Percentiles rank a stretch among this genome's conserved stretches.
These are phyloP conservation scores for Ophiostoma sp. DNA, from an alignment of 2,329 filamentous ascomycete genomes.

Conservation along the genomic window DNA sequence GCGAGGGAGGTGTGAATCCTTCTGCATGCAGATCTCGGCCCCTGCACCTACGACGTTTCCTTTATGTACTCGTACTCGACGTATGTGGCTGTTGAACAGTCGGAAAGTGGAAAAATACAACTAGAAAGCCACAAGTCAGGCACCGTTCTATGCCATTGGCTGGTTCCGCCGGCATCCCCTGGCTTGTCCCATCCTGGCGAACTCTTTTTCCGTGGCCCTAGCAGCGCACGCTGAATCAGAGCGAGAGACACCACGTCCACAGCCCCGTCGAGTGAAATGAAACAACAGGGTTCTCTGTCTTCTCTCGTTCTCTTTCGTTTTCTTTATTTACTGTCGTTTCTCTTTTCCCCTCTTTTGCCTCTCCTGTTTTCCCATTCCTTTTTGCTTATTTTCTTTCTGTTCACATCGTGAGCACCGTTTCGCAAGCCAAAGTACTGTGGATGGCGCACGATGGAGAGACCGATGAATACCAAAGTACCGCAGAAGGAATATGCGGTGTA, in stretches of 20 bases:
- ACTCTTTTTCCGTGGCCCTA: slow-evolving; percentile 1
- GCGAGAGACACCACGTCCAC: not conserved
- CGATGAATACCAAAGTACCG: not conserved
- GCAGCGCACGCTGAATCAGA: not conserved
- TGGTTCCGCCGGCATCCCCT: not conserved
- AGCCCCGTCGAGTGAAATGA: slow-evolving; percentile 8
- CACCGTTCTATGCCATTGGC: not conserved
- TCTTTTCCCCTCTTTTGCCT: not conserved
- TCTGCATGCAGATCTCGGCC: slow-evolving; percentile 11
- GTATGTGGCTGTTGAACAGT: too few species aligned
- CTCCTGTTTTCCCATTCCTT: too few species aligned
- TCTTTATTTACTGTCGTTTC: not conserved
- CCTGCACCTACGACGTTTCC: not conserved
- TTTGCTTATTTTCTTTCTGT: too few species aligned
- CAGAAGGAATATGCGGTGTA: not conserved
- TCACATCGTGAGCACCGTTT: too few species aligned
- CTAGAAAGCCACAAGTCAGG: slow-evolving; percentile 6
- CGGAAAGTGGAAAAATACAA: not conserved
- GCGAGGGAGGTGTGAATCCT: not conserved
- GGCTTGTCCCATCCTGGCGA: slow-evolving; percentile 4
- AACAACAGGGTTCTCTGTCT: not conserved
- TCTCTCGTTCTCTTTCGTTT: not conserved
- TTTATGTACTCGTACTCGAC: too few species aligned
- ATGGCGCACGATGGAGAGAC: not conserved
- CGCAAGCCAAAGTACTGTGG: not conserved